phyloP scores from a whole-genome alignment of 2,329 filamentous ascomycete genomes.

The Trichoderma sp. region DNA sequence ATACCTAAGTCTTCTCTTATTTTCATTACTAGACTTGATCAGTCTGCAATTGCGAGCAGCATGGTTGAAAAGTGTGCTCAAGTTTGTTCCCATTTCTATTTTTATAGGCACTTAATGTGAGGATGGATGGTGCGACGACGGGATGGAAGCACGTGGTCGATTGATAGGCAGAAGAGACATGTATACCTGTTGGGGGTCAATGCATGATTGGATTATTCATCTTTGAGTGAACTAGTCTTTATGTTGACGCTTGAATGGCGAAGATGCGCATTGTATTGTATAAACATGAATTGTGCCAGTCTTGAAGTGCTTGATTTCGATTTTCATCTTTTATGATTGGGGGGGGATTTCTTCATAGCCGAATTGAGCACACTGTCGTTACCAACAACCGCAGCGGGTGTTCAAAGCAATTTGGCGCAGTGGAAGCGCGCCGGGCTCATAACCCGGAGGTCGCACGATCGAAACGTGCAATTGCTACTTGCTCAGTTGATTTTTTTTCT shows the following conservation, averaged over 20 bases:
- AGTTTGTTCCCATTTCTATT: neutral
- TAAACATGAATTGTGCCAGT: neutral
- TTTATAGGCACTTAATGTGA: neutral
- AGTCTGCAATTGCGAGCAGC: neutral
- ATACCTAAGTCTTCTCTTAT: slow-evolving; percentile 17
- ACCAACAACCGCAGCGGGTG: neutral
- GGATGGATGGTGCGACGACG: neutral
- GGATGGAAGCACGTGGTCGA: neutral
- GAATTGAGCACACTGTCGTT: neutral
- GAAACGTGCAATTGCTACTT: slow-evolving; percentile 14
- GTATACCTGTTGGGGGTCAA: neutral
- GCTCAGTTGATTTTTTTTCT: neutral
- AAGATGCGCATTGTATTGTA: neutral
- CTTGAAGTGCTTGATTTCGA: neutral
- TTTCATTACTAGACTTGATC: neutral
- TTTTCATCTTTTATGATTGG: neutral
- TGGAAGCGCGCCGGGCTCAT: slow-evolving; percentile 16
- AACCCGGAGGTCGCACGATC: slow-evolving; percentile 16
- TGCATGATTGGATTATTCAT: neutral
- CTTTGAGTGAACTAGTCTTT: neutral
- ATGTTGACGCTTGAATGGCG: neutral
- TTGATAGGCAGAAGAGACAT: neutral
- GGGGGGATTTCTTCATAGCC: neutral
- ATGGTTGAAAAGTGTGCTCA: neutral
- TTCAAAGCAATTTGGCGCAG: slow-evolving; percentile 13